Conservation (phyloP, 1,284 basidiomycete species). For the Naganishia sp. region DNA sequence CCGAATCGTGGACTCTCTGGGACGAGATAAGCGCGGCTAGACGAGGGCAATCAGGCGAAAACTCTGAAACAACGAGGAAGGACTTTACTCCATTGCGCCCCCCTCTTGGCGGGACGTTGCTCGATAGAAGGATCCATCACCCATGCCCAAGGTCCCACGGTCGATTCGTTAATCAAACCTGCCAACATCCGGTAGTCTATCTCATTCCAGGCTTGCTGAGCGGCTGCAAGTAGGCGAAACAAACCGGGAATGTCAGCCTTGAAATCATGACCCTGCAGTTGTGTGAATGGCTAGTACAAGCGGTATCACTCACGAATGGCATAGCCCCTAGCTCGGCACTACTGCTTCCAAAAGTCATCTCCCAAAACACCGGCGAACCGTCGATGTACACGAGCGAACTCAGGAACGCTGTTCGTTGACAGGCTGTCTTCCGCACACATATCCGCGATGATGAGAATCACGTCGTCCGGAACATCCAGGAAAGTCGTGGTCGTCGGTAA, state of each 20-base stretch:
- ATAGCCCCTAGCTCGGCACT: conserved; percentile 5
- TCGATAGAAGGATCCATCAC: not conserved
- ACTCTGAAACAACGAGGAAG: too few relatives aligned
- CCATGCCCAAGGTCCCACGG: not conserved
- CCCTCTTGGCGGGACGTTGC: too few relatives aligned
- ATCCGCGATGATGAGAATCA: conserved; percentile 12
- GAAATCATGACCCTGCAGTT: not conserved
- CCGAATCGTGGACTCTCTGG: too few relatives aligned
- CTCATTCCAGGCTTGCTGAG: not conserved
- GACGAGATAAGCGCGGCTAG: too few relatives aligned
- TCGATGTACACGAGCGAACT: not conserved
- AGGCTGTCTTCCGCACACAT: conserved; percentile 1
- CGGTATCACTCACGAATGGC: conserved; percentile 6
- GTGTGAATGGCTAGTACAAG: not conserved
- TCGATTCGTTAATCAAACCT: not conserved
- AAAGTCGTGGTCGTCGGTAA: not conserved
- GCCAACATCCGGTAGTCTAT: conserved; percentile 1
- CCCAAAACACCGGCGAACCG: conserved; percentile 3
- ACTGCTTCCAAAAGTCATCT: conserved; percentile 21
- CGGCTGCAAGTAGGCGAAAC: not conserved
- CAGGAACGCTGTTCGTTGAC: not conserved
- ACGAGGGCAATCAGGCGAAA: too few relatives aligned
- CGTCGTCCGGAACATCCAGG: conserved; percentile 14
- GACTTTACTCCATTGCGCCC: too few relatives aligned
- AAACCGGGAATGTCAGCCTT: not conserved